Percentiles rank a stretch among this genome's conserved stretches.
phyloP scores from a whole-genome alignment of 257 asterid genomes.

The Orobanche coerulescens region DNA sequence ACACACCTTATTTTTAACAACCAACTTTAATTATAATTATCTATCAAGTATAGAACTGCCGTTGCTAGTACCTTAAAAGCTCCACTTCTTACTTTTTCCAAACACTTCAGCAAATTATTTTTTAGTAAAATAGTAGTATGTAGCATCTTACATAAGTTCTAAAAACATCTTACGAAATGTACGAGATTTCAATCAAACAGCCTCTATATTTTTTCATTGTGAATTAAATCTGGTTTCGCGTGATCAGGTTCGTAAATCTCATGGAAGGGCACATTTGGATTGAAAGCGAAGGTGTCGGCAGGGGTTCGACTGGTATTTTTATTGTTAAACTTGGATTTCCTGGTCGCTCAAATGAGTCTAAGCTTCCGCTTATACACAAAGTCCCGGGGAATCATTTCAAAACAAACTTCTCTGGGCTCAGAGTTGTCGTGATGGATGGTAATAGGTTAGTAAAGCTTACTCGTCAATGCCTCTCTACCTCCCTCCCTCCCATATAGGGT shows the following conservation, averaged over 20 bases:
- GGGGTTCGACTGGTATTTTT: slow-evolving; percentile 78
- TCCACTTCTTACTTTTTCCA: too few species aligned
- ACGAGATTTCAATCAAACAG: too few species aligned
- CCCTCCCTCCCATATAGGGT: not conserved
- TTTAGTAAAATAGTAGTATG: too few species aligned
- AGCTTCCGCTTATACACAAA: slow-evolving; percentile 35
- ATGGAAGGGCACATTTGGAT: slow-evolving; percentile 93
- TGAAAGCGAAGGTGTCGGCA: slow-evolving; percentile 91
- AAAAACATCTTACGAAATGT: too few species aligned
- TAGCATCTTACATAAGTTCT: too few species aligned
- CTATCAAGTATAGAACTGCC: too few species aligned
- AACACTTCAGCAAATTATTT: too few species aligned
- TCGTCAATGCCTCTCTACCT: not conserved
- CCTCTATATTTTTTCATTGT: too few species aligned
- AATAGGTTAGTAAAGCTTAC: slow-evolving; percentile 52
- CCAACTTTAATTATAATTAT: too few species aligned
- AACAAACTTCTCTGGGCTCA: slow-evolving; percentile 59
- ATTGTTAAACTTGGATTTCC: slow-evolving; percentile 76
- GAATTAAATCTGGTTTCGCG: slow-evolving; percentile 6
- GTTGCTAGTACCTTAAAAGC: too few species aligned
- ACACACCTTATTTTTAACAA: too few species aligned
- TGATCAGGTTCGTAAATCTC: slow-evolving; percentile 74
- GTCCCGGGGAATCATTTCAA: slow-evolving; percentile 50
- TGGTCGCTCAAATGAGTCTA: slow-evolving; percentile 49
- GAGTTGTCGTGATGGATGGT: slow-evolving; percentile 79